These are phyloP conservation scores for Mucor saturninus DNA, from an alignment of 371 early-diverging fungal genomes.

Conservation along the genomic window DNA sequence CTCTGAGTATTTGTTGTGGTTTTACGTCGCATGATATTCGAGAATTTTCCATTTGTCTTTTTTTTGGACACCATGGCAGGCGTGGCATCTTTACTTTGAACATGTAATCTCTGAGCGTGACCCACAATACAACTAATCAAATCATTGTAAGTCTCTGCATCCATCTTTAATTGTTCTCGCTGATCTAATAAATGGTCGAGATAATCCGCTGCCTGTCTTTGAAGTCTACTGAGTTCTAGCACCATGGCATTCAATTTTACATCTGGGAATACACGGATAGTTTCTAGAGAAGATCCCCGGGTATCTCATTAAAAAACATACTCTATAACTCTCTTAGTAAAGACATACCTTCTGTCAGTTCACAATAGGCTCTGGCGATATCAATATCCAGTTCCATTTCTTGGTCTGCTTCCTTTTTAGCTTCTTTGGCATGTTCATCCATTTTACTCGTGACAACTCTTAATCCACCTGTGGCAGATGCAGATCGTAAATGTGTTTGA, in stretches of 20 bases:
- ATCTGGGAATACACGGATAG: constrained; percentile 62
- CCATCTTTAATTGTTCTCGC: constrained; percentile 84
- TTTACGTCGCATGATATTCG: constrained; percentile 38
- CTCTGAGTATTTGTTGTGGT: constrained; percentile 31
- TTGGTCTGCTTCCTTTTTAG: constrained; percentile 35
- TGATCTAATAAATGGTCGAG: constrained; percentile 78
- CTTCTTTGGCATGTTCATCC: constrained; percentile 20
- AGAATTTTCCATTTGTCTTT: constrained; percentile 39
- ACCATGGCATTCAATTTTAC: constrained; percentile 64
- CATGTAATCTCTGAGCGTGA: constrained; percentile 64
- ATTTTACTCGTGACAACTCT: constrained; percentile 19
- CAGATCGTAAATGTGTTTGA: constrained; percentile 22
- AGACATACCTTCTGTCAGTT: constrained; percentile 53
- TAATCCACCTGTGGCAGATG: constrained; percentile 25
- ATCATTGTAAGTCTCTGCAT: constrained; percentile 87
- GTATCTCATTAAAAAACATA: background rate
- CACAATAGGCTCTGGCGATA: constrained; percentile 58
- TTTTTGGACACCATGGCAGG: constrained; percentile 57
- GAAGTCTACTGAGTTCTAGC: constrained; percentile 53
- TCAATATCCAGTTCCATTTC: constrained; percentile 56
- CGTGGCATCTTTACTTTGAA: constrained; percentile 53
- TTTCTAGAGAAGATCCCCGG: constrained; percentile 39
- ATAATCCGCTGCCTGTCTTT: constrained; percentile 65
- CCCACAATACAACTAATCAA: constrained; percentile 83
- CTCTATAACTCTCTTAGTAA: background rate